Evolutionary conservation across 2,329 filamentous ascomycete species (phyloP).

Genomic region (Diaporthe velutina): DNA sequence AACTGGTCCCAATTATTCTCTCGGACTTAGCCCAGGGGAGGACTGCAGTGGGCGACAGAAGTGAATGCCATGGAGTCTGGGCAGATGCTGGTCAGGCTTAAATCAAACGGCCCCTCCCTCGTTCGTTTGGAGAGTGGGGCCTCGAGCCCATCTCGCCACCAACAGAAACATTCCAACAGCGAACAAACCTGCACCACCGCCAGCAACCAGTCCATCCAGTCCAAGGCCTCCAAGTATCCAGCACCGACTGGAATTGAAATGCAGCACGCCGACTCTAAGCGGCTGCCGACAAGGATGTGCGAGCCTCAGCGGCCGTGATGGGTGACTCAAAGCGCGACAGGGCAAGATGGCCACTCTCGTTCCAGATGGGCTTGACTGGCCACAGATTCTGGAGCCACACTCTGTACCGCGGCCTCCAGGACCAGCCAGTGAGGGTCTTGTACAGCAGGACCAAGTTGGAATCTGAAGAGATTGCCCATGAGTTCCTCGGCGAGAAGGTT

Average conservation of each 20-base stretch:
- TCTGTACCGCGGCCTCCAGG: constrained; percentile 70
- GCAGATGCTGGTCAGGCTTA: background rate
- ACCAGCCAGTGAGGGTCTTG: constrained; percentile 73
- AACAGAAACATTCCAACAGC: background rate
- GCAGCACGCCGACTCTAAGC: background rate
- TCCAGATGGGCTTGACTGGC: constrained; percentile 31
- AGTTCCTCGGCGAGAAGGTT: constrained; percentile 77
- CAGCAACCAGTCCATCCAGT: background rate
- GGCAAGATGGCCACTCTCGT: constrained; percentile 43
- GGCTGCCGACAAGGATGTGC: background rate
- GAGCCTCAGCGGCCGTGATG: background rate
- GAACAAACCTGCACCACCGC: too few relatives aligned
- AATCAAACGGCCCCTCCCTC: background rate
- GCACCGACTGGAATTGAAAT: background rate
- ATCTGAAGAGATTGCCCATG: constrained; percentile 75
- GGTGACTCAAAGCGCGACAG: background rate
- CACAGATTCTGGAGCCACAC: constrained; percentile 74
- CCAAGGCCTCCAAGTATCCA: background rate
- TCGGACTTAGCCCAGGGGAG: too few relatives aligned
- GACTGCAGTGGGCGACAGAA: background rate
- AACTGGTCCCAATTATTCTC: too few relatives aligned
- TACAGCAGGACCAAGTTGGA: constrained; percentile 80
- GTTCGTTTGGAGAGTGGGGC: background rate
- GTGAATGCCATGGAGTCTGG: background rate
- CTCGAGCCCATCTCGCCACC: too few relatives aligned